These are phyloP conservation scores for Didymella lethalis DNA, from an alignment of 2,329 filamentous ascomycete species.

Conservation along the genomic window DNA sequence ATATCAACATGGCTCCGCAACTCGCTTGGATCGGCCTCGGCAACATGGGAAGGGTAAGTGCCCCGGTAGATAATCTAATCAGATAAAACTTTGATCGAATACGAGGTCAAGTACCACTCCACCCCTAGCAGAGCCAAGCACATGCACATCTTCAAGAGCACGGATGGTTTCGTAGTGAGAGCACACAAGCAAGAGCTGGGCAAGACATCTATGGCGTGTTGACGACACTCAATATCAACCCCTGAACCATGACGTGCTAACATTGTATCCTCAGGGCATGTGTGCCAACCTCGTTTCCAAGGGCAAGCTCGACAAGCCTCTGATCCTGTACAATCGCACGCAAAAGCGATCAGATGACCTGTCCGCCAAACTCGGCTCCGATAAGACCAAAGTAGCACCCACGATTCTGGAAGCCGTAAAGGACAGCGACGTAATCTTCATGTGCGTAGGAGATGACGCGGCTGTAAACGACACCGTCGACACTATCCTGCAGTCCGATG, in stretches of 20 bases:
- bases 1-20: constrained; percentile 55
- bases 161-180: too few species aligned
- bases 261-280: constrained; percentile 29
- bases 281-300: constrained; percentile 78
- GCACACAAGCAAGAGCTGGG: neutral
- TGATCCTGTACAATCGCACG: constrained; percentile 85
- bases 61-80: constrained; percentile 18
- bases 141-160: neutral
- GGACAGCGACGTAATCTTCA: constrained; percentile 79
- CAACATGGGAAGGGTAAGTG: constrained; percentile 81
- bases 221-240: neutral
- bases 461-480: constrained; percentile 71
- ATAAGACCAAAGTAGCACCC: constrained; percentile 69
- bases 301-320: constrained; percentile 71
- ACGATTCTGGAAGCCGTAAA: constrained; percentile 72
- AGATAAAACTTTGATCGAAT: neutral
- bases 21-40: constrained; percentile 84
- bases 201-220: neutral
- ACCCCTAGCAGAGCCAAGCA: neutral
- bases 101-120: neutral
- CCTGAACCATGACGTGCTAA: constrained; percentile 9
- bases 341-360: constrained; percentile 70
- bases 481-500: constrained; percentile 62
- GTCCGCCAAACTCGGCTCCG: constrained; percentile 64
- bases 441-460: constrained; percentile 79